Percentiles rank a stretch among this genome's conserved stretches.
Evolutionary conservation across 2,329 filamentous ascomycete species (phyloP).

Genomic region (Microdochium bolleyi): DNA sequence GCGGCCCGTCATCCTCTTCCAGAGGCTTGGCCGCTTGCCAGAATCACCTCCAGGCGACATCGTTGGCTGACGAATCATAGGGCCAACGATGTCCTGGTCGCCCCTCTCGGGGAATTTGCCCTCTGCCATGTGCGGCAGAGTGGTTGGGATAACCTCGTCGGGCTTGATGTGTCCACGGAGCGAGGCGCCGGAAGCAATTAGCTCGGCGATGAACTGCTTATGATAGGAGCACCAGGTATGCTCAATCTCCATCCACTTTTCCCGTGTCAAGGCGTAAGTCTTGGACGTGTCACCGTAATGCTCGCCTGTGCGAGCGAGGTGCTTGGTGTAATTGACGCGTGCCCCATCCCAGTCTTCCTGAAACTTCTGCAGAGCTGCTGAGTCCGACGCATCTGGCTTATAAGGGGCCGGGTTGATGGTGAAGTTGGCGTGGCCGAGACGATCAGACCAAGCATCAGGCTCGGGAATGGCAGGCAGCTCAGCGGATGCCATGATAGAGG

Average conservation of each 20-base stretch:
- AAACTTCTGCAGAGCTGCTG: slow-evolving; percentile 52
- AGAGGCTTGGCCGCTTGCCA: slow-evolving; percentile 20
- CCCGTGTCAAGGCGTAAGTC: slow-evolving; percentile 75
- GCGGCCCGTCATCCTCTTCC: slow-evolving; percentile 21
- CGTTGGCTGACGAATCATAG: slow-evolving; percentile 62
- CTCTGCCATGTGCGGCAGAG: slow-evolving; percentile 61
- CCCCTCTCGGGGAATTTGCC: slow-evolving; percentile 85
- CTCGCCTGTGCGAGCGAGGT: slow-evolving; percentile 79
- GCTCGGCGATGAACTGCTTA: slow-evolving; percentile 51
- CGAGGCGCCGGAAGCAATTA: slow-evolving; percentile 30
- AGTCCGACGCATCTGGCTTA: slow-evolving; percentile 51
- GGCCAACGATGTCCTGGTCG: slow-evolving; percentile 88
- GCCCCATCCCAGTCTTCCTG: slow-evolving; percentile 77
- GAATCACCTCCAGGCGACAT: slow-evolving; percentile 29
- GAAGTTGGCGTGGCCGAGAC: slow-evolving; percentile 89
- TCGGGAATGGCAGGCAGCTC: slow-evolving; percentile 44
- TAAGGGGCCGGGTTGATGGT: slow-evolving; percentile 81
- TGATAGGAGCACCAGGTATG: slow-evolving; percentile 64
- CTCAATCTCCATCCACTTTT: slow-evolving; percentile 83
- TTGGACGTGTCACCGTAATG: slow-evolving; percentile 88
- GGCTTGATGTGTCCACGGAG: slow-evolving; percentile 33
- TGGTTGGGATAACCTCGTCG: slow-evolving; percentile 50
- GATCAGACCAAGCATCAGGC: slow-evolving; percentile 75
- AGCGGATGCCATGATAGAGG: slow-evolving; percentile 30
- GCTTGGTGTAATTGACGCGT: slow-evolving; percentile 79